Evolutionary conservation across 2,329 filamentous ascomycete genomes (phyloP).

Genomic region (Calonectria pseudoreteaudii): DNA sequence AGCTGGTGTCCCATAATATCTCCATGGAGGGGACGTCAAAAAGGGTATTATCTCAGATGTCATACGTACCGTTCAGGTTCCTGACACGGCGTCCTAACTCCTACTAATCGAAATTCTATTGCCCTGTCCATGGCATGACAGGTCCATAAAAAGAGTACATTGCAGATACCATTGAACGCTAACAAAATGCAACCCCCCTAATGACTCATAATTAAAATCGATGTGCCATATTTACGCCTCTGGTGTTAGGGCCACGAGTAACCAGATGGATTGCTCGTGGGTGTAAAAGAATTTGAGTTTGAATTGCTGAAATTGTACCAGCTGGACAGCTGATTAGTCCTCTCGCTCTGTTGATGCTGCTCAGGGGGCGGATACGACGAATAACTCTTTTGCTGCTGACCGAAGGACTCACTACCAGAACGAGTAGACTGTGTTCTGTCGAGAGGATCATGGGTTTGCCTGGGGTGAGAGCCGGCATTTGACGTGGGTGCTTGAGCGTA

Average conservation of each 20-base stretch:
- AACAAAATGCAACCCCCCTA: not conserved
- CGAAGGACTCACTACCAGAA: conserved; percentile 25
- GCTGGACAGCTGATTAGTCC: conserved; percentile 30
- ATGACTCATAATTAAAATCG: not conserved
- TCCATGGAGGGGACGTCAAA: not conserved
- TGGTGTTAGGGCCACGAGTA: conserved; percentile 39
- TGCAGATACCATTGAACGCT: not conserved
- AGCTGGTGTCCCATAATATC: not conserved
- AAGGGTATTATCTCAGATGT: not conserved
- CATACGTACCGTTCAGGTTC: not conserved
- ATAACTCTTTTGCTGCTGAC: conserved; percentile 31
- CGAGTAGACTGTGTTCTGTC: conserved; percentile 27
- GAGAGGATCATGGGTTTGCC: conserved; percentile 40
- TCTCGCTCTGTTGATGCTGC: conserved; percentile 35
- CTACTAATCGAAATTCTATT: not conserved
- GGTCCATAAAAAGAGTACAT: not conserved
- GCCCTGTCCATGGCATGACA: not conserved
- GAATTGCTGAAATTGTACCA: conserved; percentile 45
- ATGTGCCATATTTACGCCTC: not conserved
- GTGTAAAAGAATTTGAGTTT: conserved; percentile 31
- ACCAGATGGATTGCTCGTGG: conserved; percentile 35
- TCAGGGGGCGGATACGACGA: conserved; percentile 29
- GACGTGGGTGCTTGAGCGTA: conserved; percentile 31
- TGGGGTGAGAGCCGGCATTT: conserved; percentile 25
- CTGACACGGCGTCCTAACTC: not conserved